Conservation (phyloP, 257 asterid genomes). For the Gentiana straminea region DNA sequence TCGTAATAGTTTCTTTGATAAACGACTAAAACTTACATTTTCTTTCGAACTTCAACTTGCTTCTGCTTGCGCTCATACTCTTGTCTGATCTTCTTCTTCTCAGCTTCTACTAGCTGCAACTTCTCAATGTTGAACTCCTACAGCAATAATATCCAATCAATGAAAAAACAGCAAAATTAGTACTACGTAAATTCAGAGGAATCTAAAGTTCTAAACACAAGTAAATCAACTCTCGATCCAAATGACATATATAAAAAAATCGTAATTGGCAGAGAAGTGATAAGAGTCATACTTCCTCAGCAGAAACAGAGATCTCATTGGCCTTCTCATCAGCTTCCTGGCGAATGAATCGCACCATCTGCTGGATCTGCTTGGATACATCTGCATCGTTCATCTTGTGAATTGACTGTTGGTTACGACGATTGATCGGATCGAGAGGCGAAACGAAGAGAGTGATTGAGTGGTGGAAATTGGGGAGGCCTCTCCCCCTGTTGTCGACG, state of each 20-base stretch:
- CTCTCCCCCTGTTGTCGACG: too few relatives aligned
- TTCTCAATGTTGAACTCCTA: conserved; percentile 98
- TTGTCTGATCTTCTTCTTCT: conserved; percentile 92
- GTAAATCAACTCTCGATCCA: neutral
- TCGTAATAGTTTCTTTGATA: too few relatives aligned
- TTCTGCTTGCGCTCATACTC: conserved; percentile 91
- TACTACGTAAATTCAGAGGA: too few relatives aligned
- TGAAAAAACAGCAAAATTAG: conserved; percentile 1
- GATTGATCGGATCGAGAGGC: conserved; percentile 5
- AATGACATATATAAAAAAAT: neutral
- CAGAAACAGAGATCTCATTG: conserved; percentile 88
- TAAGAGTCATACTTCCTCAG: conserved; percentile 55
- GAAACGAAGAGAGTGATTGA: conserved; percentile 2
- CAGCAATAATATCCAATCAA: conserved; percentile 1
- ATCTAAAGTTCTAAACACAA: too few relatives aligned
- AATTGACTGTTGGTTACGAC: conserved; percentile 9
- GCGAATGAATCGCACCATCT: conserved; percentile 98
- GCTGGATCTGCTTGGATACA: conserved; percentile 97
- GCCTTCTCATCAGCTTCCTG: conserved; percentile 98
- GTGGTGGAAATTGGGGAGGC: too few relatives aligned
- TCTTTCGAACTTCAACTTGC: conserved; percentile 78
- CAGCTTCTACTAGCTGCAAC: conserved; percentile 91
- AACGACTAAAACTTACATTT: conserved; percentile 39
- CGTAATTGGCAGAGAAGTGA: neutral
- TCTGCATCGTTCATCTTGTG: conserved; percentile 81